Evolutionary conservation across 2,329 filamentous ascomycete genomes (phyloP), one percentile per base, ranked within the genome.

Genomic region (Fonsecaea erecta): DNA sequence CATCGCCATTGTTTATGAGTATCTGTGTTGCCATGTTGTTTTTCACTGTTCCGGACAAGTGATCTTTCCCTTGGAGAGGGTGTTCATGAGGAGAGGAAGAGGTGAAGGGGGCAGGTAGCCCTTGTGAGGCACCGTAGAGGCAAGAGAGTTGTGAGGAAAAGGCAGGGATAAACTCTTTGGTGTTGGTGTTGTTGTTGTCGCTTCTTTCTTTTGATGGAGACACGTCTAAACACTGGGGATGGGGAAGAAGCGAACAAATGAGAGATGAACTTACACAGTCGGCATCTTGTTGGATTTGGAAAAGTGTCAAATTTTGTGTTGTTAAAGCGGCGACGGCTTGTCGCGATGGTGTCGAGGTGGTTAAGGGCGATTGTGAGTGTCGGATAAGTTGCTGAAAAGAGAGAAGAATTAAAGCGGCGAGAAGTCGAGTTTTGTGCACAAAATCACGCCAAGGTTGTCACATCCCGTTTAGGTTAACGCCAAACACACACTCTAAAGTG

Each of bases 231-330:
- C 24, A 30, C n/a, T 3, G 28, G 12, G 37, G 37, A 40, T 11
- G 55, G 18, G 21, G 24, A 6, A 2, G 56, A 48, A 7, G 26
- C n/a, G 56, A 26, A 48, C 55, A 32, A 48, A 58, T 48, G 8
- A 60, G 26, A 26, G 8, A 12, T 8, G 18, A 9, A 58, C 55
- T 58, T 58, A 58, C 55, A 58, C 6, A 14, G n/a, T 8, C 11
- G 53, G 12, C 34, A 26, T 46, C 4, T 9, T 30, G 11, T 26
- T 51, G 35, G 4, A 28, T 32, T 16, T 6, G 21, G 30, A 16
- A 24, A 48, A 40, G 37, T 8, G 43, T 48, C 4, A 48, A 16
- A 24, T 37, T 3, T 26, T 37, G 53, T 34, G 30, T 34, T 56
- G 30, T 37, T 56, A 37, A 37, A 56, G 43, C 43, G 8, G 43